Evolutionary conservation across 805 yeast species (phyloP).

Genomic region (Torulaspora franciscae): DNA sequence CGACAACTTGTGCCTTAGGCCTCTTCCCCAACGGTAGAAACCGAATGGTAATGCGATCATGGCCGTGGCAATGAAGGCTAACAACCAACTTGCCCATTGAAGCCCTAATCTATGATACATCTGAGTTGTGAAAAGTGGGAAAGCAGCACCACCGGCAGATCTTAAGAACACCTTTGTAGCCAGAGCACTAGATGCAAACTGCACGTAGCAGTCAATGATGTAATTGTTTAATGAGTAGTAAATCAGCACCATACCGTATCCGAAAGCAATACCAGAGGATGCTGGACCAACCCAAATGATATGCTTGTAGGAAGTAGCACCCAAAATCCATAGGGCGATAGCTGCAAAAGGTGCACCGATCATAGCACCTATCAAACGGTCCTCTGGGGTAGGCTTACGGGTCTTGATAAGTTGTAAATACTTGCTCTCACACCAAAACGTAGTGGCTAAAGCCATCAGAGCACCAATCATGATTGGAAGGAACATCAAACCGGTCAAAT

Average conservation of each 20-base stretch:
- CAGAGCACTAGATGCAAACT: constrained; percentile 73
- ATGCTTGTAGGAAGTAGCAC: constrained; percentile 69
- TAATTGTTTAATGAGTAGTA: constrained; percentile 76
- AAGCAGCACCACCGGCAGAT: constrained; percentile 82
- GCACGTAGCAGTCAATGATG: constrained; percentile 84
- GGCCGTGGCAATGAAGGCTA: constrained; percentile 72
- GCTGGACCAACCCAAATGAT: constrained; percentile 78
- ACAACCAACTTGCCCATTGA: constrained; percentile 75
- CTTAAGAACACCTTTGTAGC: constrained; percentile 79
- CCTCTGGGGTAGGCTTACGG: constrained; percentile 71
- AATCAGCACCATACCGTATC: constrained; percentile 70
- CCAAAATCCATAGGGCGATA: constrained; percentile 70
- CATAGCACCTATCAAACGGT: constrained; percentile 75
- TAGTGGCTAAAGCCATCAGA: constrained; percentile 60
- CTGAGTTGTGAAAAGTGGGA: constrained; percentile 75
- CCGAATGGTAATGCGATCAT: constrained; percentile 71
- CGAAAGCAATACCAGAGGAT: constrained; percentile 73
- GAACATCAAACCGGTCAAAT: constrained; percentile 77
- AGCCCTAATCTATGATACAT: constrained; percentile 72
- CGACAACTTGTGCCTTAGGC: constrained; percentile 58
- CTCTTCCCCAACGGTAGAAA: constrained; percentile 63
- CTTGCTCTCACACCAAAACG: constrained; percentile 63
- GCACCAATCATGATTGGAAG: constrained; percentile 92
- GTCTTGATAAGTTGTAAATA: constrained; percentile 49
- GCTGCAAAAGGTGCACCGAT: constrained; percentile 80